phyloP scores from a whole-genome alignment of 768 basidiomycete genomes.

The Strobilomyces echinocephalus region DNA sequence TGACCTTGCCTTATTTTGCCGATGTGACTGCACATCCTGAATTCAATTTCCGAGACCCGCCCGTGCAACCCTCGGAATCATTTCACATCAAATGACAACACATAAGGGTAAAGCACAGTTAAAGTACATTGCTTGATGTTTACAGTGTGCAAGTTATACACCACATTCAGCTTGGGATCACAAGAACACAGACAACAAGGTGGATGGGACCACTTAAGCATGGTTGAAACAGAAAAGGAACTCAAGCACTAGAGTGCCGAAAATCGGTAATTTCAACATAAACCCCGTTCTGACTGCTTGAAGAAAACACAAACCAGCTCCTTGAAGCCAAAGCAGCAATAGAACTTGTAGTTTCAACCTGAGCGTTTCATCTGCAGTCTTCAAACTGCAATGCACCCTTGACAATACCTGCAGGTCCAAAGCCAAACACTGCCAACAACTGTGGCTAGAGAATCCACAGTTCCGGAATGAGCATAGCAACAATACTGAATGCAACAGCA shows the following conservation, averaged over 20 bases:
- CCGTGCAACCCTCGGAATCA: no score
- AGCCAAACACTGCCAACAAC: conserved; percentile 14
- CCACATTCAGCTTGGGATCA: no score
- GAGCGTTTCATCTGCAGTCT: neutral
- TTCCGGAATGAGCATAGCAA: conserved; percentile 7
- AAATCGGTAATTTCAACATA: no score
- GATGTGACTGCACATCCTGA: no score
- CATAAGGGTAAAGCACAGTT: no score
- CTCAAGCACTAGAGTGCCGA: neutral
- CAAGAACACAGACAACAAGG: neutral
- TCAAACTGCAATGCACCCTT: neutral
- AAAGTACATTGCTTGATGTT: no score
- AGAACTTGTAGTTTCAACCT: neutral
- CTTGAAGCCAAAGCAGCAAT: neutral
- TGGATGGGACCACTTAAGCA: neutral
- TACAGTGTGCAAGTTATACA: no score
- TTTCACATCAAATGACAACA: no score
- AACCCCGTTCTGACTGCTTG: neutral
- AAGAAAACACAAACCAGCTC: neutral
- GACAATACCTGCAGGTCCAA: conserved; percentile 11
- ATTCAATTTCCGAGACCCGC: no score
- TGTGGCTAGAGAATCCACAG: conserved; percentile 11
- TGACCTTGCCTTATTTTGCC: no score
- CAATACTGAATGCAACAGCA: conserved; percentile 1
- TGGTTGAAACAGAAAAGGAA: neutral